phyloP scores from a whole-genome alignment of 345 rosid species.

The Melaleuca alternifolia region DNA sequence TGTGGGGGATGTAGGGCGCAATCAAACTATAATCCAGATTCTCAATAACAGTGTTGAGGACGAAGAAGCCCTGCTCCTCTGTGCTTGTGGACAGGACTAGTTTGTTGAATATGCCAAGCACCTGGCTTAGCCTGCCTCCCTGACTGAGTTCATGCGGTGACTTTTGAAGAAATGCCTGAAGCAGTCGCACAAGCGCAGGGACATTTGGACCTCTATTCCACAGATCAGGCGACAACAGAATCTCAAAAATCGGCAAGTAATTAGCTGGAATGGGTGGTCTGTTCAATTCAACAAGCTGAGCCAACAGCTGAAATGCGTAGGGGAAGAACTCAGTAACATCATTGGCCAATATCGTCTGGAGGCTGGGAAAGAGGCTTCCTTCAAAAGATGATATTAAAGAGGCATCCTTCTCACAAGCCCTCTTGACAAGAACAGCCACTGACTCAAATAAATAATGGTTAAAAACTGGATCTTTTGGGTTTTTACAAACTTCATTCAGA shows the following conservation, averaged over 20 bases:
- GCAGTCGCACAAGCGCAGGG: conserved; percentile 97
- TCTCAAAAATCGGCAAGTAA: conserved; percentile 77
- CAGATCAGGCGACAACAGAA: conserved; percentile 72
- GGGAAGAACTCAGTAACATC: conserved; percentile 94
- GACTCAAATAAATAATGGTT: conserved; percentile 97
- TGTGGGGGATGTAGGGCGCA: conserved; percentile 41
- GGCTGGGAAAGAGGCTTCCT: conserved; percentile 68
- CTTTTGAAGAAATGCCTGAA: conserved; percentile 96
- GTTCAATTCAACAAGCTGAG: conserved; percentile 87
- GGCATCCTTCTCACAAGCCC: conserved; percentile 74
- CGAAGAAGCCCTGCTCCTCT: conserved; percentile 91
- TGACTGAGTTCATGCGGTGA: conserved; percentile 69
- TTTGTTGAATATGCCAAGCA: conserved; percentile 81
- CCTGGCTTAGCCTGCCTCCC: conserved; percentile 66
- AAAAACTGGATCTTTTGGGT: conserved; percentile 88
- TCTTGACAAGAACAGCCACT: conserved; percentile 85
- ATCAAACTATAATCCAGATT: conserved; percentile 62
- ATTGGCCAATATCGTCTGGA: conserved; percentile 61
- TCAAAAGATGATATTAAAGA: conserved; percentile 74
- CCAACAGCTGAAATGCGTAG: conserved; percentile 92
- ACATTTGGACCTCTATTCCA: conserved; percentile 92
- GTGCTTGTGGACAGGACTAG: conserved; percentile 67
- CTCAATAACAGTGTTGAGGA: conserved; percentile 84
- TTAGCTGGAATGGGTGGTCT: conserved; percentile 69
- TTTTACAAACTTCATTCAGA: conserved; percentile 77